Evolutionary conservation across 2,329 filamentous ascomycete genomes (phyloP), one percentile per base, ranked within the genome.

Genomic region (Botryosphaeria dothidea): DNA sequence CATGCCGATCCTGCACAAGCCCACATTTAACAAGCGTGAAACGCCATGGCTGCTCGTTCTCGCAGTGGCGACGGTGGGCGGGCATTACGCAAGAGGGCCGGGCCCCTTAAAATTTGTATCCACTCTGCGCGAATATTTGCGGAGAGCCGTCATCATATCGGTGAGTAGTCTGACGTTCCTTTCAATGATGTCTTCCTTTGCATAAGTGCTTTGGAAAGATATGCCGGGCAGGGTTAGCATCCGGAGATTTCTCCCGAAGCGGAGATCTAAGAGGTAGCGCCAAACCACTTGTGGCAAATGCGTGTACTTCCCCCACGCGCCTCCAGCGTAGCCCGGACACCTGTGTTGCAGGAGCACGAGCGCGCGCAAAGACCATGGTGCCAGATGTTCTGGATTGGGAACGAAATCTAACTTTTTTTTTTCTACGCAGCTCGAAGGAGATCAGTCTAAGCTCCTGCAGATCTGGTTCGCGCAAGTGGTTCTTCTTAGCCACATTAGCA

Each of bases 381-480:
- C 17, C 4, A 17, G 13, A n/a, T 31, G 7, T 4, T 29, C 23
- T 46, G 9, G 13, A 36, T 4, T 38, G 19, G 19, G 25, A 2
- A 19, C 23, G 19, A 9, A 9, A 19, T 27, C 54, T 58, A 45
- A 58, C 36, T 7, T 25, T 48, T 17, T 57, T 6, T 34, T 34
- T 34, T 34, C 31, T 34, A 8, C 36, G 17, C 23, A 58, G 54
- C 21, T 58, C 27, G 54, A 58, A 21, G 23, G 34, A 17, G 23
- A 27, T 3, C 29, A 21, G 23, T 41, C 36, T 17, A 41, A 45
- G 23, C 38, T 21, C 5, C 21, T 58, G 54, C 54, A 58, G 36
- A 21, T 58, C 13, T 45, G 54, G 54, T 46, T 58, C 29, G 54
- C 54, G 25, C 54, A 45, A 27, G 54, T 45, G 9, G 36, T 58